phyloP scores from a whole-genome alignment of 2,329 filamentous ascomycete genomes.

The Pestalotiopsis sp. region DNA sequence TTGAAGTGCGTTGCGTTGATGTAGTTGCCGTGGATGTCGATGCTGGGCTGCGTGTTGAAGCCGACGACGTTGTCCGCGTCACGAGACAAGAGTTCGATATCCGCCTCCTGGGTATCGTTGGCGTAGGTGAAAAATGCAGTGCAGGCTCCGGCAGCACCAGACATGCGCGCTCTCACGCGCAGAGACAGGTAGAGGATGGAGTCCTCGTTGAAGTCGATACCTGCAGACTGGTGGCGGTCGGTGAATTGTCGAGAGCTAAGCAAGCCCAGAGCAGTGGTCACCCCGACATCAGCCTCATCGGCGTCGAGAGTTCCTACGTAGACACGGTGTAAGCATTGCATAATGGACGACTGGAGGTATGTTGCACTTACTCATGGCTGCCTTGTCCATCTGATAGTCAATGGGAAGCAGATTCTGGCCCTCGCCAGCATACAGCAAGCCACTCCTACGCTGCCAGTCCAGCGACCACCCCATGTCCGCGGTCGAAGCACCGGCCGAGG shows the following conservation, averaged over 20 bases:
- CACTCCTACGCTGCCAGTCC: not conserved
- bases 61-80: slow-evolving; percentile 2
- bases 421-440: not conserved
- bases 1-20: slow-evolving; percentile 2
- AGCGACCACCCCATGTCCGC: slow-evolving; percentile 4
- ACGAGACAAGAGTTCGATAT: slow-evolving; percentile 6
- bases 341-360: not conserved
- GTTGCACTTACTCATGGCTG: not conserved
- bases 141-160: slow-evolving; percentile 1
- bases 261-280: not conserved
- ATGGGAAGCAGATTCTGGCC: not conserved
- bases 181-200: slow-evolving; percentile 4
- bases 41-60: slow-evolving; percentile 4
- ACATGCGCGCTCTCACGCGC: slow-evolving; percentile 3
- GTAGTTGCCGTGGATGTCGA: slow-evolving; percentile 6
- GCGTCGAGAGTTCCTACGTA: not conserved
- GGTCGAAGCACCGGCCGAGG: slow-evolving; percentile 4
- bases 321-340: not conserved
- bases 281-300: not conserved
- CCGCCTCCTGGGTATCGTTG: slow-evolving; percentile 6
- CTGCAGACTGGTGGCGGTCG: not conserved
- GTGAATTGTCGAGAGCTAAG: not conserved
- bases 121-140: slow-evolving; percentile 7
- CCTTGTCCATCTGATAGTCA: slow-evolving; percentile 2
- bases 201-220: slow-evolving; percentile 9